Evolutionary conservation across 2,329 filamentous ascomycete species (phyloP), one percentile per base, ranked within the genome.

Genomic region (Rhynchosporium secalis): DNA sequence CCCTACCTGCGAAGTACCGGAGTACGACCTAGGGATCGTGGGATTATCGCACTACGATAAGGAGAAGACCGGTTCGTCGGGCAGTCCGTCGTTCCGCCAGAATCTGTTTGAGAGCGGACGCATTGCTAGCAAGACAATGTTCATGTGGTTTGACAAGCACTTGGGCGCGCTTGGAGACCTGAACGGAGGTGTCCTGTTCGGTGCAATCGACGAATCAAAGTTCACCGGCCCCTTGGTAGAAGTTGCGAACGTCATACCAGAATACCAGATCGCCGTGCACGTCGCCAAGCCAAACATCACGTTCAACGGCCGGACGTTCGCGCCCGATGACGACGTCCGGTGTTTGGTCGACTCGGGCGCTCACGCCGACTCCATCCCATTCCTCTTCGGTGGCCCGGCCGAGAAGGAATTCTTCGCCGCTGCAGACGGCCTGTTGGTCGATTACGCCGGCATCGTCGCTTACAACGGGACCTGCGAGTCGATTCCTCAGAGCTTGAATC

Each of bases 341-440:
- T 75, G 73, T 60, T 66, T 75, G n/a, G 46, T 76, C 54, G 73
- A 76, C 66, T 74, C 72, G 1, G 73, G 74, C 33, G 68, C 70
- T 15, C 66, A 68, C 28, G 65, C 60, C 52, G 72, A 75, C 62
- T 66, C 52, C 52, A 60, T 69, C 6, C 69, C 72, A 12, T 62
- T 72, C 15, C 47, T 60, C 20, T 64, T 45, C 12, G 40, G 12
- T 10, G 56, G 41, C 6, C 15, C 31, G 13, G 58, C 63, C 7
- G 56, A 60, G 33, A 49, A 40, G 0, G 61, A 51, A 3, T 74
- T 73, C 54, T 62, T 67, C 60, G 64, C 65, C n/a, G 61, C 62
- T 5, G 65, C 68, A 1, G 51, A 38, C 5, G 61, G 61, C 6
- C 12, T 29, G 26, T 40, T 65, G 2, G 10, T 55, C 20, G 31